phyloP scores from a whole-genome alignment of 2,329 filamentous ascomycete species.

The Xylariaceae sp. region DNA sequence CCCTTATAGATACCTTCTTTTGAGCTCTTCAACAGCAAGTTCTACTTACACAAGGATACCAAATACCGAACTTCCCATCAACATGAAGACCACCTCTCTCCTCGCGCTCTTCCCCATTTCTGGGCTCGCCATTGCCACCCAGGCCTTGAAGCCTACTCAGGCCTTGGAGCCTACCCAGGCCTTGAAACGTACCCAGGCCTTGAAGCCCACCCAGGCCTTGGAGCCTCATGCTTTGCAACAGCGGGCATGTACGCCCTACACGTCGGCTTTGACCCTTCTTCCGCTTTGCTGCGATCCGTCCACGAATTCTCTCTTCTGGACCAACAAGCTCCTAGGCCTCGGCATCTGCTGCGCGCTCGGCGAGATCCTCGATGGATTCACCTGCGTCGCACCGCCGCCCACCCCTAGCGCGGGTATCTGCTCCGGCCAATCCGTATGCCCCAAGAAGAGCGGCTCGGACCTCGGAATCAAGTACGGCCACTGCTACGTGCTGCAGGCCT shows the following conservation, averaged over 20 bases:
- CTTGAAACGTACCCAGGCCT: too few species aligned
- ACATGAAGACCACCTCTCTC: constrained; percentile 15
- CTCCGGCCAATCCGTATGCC: constrained; percentile 16
- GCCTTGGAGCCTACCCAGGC: too few species aligned
- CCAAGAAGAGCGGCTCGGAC: constrained; percentile 9
- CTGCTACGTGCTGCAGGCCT: constrained; percentile 20
- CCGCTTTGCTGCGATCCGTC: constrained; percentile 11
- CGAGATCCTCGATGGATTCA: constrained; percentile 17
- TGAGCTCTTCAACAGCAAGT: constrained; percentile 6
- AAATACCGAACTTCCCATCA: not conserved
- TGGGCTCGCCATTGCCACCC: constrained; percentile 5
- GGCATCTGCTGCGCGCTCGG: constrained; percentile 21
- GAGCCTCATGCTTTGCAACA: constrained; percentile 5
- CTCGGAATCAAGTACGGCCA: constrained; percentile 24
- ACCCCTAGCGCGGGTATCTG: constrained; percentile 8
- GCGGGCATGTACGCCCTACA: constrained; percentile 9
- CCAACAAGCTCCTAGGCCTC: constrained; percentile 12
- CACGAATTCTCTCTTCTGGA: constrained; percentile 17
- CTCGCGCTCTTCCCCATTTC: constrained; percentile 16
- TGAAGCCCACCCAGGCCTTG: not conserved
- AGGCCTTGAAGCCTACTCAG: not conserved
- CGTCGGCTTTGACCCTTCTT: constrained; percentile 14
- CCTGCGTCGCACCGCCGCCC: constrained; percentile 10
- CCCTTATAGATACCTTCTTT: not conserved
- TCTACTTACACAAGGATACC: not conserved